phyloP scores from a whole-genome alignment of 2,329 filamentous ascomycete species.

The Talaromyces sp. region DNA sequence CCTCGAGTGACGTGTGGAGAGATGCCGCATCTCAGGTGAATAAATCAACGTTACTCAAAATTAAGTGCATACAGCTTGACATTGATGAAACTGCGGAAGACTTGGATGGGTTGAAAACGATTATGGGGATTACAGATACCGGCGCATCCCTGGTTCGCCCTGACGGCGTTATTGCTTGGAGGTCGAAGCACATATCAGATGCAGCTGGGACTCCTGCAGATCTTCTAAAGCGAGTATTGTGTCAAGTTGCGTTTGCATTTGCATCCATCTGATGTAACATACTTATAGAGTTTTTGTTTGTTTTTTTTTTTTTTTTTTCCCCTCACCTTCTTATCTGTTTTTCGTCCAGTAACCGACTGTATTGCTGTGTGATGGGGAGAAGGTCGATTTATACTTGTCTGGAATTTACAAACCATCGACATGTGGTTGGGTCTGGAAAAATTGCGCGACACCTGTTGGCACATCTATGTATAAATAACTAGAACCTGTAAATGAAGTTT shows the following conservation, averaged over 20 bases:
- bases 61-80: conserved; percentile 13
- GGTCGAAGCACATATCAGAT: neutral
- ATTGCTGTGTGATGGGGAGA: too few relatives aligned
- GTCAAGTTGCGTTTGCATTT: neutral
- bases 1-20: conserved; percentile 16
- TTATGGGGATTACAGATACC: conserved; percentile 21
- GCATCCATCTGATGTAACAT: neutral
- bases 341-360: too few relatives aligned
- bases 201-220: neutral
- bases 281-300: too few relatives aligned
- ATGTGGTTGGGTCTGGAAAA: too few relatives aligned
- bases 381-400: too few relatives aligned
- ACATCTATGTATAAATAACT: too few relatives aligned
- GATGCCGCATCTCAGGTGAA: conserved; percentile 12
- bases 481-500: too few relatives aligned
- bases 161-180: conserved; percentile 33
- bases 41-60: neutral
- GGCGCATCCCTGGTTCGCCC: conserved; percentile 30
- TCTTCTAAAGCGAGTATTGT: neutral
- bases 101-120: conserved; percentile 14
- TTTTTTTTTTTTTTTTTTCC: too few relatives aligned
- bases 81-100: conserved; percentile 8
- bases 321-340: too few relatives aligned
- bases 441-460: too few relatives aligned
- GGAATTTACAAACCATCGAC: too few relatives aligned